phyloP scores from a whole-genome alignment of 306 rosid genomes.

The Acacia acuminata region DNA sequence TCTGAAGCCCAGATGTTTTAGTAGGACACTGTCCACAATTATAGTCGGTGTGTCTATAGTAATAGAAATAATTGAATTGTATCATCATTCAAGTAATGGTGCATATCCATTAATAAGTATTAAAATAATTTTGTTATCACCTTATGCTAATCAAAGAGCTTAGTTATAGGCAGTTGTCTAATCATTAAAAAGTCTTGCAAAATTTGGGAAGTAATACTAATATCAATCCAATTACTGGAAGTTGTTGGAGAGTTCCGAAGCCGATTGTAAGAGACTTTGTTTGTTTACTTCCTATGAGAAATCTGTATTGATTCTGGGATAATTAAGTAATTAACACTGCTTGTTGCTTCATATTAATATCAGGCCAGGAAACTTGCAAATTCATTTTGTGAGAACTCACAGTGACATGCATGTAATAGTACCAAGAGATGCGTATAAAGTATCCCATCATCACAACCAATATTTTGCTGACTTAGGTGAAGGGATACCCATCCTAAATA shows the following conservation, averaged over 20 bases:
- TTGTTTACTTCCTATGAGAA: slow-evolving; percentile 7
- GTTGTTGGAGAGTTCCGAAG: background rate
- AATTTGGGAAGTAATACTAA: background rate
- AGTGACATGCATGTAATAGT: background rate
- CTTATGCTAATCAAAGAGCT: background rate
- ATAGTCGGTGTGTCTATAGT: background rate
- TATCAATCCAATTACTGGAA: background rate
- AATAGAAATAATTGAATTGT: background rate
- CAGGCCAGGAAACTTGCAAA: background rate
- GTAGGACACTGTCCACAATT: background rate
- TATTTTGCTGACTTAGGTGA: slow-evolving; percentile 11
- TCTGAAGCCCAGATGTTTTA: background rate
- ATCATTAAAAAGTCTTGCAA: background rate
- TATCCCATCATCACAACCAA: background rate
- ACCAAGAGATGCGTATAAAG: slow-evolving; percentile 10
- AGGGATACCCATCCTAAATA: slow-evolving; percentile 1
- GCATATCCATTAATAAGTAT: background rate
- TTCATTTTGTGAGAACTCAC: background rate
- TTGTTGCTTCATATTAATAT: background rate
- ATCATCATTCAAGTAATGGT: background rate
- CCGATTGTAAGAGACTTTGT: background rate
- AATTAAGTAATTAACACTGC: background rate
- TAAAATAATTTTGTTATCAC: background rate
- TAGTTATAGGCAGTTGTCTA: background rate
- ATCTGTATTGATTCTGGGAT: background rate